These are phyloP conservation scores for Aspergillus sp. DNA, from an alignment of 2,329 filamentous ascomycete species.

Conservation along the genomic window DNA sequence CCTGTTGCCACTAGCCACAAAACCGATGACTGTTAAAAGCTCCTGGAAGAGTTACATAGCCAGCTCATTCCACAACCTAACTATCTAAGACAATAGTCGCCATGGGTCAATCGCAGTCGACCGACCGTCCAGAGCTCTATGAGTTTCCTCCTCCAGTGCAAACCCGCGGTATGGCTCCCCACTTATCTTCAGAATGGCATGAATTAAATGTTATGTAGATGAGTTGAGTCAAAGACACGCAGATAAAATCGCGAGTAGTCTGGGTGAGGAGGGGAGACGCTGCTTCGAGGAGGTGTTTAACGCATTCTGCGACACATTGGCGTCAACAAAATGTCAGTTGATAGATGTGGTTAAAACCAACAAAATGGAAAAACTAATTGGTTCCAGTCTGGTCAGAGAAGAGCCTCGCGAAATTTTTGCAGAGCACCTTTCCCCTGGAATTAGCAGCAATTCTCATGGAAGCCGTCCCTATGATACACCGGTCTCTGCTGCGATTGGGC, in stretches of 20 bases:
- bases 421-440: neutral
- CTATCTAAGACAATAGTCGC: neutral
- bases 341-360: neutral
- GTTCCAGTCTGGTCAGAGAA: neutral
- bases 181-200: neutral
- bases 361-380: neutral
- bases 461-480: neutral
- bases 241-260: neutral
- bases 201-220: neutral
- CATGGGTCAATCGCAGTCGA: neutral
- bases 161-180: neutral
- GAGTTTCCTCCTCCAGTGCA: neutral
- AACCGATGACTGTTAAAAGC: neutral
- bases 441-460: neutral
- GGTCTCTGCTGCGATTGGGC: neutral
- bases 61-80: neutral
- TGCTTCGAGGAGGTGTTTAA: neutral
- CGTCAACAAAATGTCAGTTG: neutral
- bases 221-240: neutral
- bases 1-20: neutral
- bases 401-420: neutral
- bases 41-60: neutral
- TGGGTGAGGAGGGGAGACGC: neutral
- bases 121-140: neutral
- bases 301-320: neutral